phyloP scores from a whole-genome alignment of 164 flowering plant species.

The Vitis labrusca region DNA sequence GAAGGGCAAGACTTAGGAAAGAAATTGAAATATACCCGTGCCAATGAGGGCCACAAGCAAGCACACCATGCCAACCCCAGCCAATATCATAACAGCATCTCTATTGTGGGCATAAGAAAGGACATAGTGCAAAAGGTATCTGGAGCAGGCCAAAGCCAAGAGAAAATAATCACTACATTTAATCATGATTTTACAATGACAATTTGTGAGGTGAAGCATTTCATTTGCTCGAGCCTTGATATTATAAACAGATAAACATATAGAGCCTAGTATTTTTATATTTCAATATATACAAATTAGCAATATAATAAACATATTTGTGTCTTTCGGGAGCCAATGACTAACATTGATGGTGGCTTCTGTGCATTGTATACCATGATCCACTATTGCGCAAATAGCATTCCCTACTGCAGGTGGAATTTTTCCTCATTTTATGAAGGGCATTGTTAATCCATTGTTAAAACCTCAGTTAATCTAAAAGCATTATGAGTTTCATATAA shows the following conservation, averaged over 20 bases:
- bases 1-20: neutral
- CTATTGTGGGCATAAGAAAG: slow-evolving; percentile 30
- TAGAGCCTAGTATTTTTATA: neutral
- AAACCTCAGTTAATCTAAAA: too few species aligned
- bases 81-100: slow-evolving; percentile 25
- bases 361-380: too few species aligned
- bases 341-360: too few species aligned
- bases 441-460: too few species aligned
- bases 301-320: neutral
- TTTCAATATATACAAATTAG: neutral
- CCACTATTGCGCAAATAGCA: too few species aligned
- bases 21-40: slow-evolving; percentile 41
- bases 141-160: slow-evolving; percentile 25
- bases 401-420: too few species aligned
- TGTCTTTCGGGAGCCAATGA: too few species aligned
- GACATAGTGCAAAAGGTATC: slow-evolving; percentile 61
- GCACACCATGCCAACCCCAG: slow-evolving; percentile 46
- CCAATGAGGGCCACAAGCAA: slow-evolving; percentile 67
- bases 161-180: neutral
- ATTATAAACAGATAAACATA: neutral
- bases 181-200: neutral
- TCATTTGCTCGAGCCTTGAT: neutral
- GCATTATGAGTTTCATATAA: too few species aligned
- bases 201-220: neutral
- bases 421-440: too few species aligned